Conservation (phyloP, 2,329 filamentous ascomycete genomes). For the Metarhizium robertsii region DNA sequence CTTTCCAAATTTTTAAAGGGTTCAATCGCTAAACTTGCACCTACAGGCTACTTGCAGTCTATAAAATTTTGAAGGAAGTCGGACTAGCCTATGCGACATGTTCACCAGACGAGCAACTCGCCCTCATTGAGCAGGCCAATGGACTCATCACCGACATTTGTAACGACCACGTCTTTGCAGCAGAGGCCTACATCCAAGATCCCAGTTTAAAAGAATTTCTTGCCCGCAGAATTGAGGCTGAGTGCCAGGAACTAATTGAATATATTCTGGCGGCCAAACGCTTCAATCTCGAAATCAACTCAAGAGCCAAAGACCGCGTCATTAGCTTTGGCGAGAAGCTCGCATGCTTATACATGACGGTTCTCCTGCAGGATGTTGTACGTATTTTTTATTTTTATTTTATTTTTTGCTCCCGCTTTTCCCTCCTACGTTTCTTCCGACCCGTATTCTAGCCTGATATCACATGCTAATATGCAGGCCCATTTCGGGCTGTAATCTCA, state of each 20-base stretch:
- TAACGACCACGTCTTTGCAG: conserved; percentile 70
- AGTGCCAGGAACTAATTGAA: conserved; percentile 74
- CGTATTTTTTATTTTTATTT: conserved; percentile 5
- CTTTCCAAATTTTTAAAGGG: background rate
- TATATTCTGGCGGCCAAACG: conserved; percentile 56
- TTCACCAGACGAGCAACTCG: conserved; percentile 41
- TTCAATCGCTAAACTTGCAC: background rate
- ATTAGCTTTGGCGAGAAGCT: conserved; percentile 94
- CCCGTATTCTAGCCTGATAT: background rate
- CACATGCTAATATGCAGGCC: conserved; percentile 1
- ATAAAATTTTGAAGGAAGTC: conserved; percentile 45
- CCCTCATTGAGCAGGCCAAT: conserved; percentile 55
- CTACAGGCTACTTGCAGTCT: conserved; percentile 48
- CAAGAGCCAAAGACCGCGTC: conserved; percentile 74
- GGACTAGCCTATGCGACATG: conserved; percentile 36
- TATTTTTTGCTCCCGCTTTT: background rate
- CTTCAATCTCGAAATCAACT: conserved; percentile 67
- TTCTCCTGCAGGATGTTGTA: conserved; percentile 67
- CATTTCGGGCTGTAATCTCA: conserved; percentile 15
- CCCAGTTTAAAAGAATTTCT: conserved; percentile 48
- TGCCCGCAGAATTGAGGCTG: conserved; percentile 57
- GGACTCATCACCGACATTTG: conserved; percentile 73
- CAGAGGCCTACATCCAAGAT: conserved; percentile 51
- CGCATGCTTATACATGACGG: conserved; percentile 85
- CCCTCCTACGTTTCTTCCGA: background rate